Conservation (phyloP, 2,329 filamentous ascomycete species). For the Fusarium incarnatum region DNA sequence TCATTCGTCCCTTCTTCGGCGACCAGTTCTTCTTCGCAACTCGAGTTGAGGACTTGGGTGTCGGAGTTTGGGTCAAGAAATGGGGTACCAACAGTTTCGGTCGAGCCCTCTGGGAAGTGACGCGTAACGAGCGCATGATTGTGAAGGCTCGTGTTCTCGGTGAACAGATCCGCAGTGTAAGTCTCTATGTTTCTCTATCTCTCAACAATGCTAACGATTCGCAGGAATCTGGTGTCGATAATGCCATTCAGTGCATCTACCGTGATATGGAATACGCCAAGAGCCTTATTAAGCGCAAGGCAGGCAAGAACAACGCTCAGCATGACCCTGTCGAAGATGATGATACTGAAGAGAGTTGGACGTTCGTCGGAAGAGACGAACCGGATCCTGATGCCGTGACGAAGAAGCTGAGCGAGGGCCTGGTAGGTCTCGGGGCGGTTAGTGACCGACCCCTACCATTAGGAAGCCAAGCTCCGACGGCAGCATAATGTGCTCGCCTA, state of each 20-base stretch:
- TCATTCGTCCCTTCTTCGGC: constrained; percentile 96
- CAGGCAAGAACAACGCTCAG: constrained; percentile 63
- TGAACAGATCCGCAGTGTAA: constrained; percentile 86
- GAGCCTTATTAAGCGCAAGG: constrained; percentile 78
- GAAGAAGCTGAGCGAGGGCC: constrained; percentile 55
- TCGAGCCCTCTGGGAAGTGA: constrained; percentile 89
- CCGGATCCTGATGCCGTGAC: constrained; percentile 59
- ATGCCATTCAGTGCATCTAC: constrained; percentile 91
- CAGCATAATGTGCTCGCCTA: constrained; percentile 18
- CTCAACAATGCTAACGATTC: constrained; percentile 44
- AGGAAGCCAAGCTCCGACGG: constrained; percentile 40
- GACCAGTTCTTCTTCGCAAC: constrained; percentile 97
- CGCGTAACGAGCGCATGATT: constrained; percentile 91
- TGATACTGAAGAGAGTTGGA: constrained; percentile 86
- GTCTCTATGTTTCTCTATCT: constrained; percentile 42
- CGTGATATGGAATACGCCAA: constrained; percentile 94
- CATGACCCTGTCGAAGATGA: constrained; percentile 60
- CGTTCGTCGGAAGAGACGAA: constrained; percentile 76
- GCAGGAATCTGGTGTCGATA: constrained; percentile 90
- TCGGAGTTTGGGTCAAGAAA: constrained; percentile 89
- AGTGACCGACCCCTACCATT: constrained; percentile 40
- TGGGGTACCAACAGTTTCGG: constrained; percentile 89
- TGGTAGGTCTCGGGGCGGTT: constrained; percentile 37
- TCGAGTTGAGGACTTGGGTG: constrained; percentile 91
- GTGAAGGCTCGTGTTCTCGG: constrained; percentile 84